Evolutionary conservation across 75 land plant species (phyloP).

Genomic region (Selaginella moellendorffii): DNA sequence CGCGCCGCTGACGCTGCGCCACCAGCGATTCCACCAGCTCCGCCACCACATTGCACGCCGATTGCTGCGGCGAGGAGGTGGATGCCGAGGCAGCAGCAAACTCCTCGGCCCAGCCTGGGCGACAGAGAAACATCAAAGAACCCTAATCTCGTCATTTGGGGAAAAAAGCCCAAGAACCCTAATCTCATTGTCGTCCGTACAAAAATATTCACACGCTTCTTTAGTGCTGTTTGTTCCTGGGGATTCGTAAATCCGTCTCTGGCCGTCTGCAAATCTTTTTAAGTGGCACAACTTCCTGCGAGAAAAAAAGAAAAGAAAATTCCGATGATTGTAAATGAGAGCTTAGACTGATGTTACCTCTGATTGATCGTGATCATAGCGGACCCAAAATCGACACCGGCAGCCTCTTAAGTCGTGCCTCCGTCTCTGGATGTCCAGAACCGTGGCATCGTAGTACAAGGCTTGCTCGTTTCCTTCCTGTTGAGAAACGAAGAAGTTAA

Average conservation of each 20-base stretch:
- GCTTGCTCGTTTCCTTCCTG: neutral
- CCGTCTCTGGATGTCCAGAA: conserved; percentile 1
- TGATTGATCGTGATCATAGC: conserved; percentile 1
- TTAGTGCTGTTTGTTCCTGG: too few relatives aligned
- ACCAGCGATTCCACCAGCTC: conserved; percentile 49
- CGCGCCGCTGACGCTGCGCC: conserved; percentile 42
- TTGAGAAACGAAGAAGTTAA: neutral
- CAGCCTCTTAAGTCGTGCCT: conserved; percentile 1
- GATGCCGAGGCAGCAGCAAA: conserved; percentile 1
- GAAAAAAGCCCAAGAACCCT: neutral
- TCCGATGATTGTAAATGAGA: neutral
- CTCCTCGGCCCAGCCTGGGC: conserved; percentile 24
- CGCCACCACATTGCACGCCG: conserved; percentile 5
- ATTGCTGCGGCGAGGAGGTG: neutral
- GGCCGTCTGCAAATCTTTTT: conserved; percentile 87
- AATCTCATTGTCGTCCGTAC: too few relatives aligned
- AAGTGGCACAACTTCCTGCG: conserved; percentile 83
- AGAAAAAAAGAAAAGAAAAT: too few relatives aligned
- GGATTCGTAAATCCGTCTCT: conserved; percentile 56
- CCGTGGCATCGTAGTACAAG: conserved; percentile 1
- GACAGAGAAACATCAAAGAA: conserved; percentile 13
- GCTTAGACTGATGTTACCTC: neutral
- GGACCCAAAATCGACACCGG: conserved; percentile 2
- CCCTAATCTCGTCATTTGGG: too few relatives aligned
- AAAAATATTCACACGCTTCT: too few relatives aligned